phyloP scores from a whole-genome alignment of 805 yeast genomes.

The Yueomyces sp. region DNA sequence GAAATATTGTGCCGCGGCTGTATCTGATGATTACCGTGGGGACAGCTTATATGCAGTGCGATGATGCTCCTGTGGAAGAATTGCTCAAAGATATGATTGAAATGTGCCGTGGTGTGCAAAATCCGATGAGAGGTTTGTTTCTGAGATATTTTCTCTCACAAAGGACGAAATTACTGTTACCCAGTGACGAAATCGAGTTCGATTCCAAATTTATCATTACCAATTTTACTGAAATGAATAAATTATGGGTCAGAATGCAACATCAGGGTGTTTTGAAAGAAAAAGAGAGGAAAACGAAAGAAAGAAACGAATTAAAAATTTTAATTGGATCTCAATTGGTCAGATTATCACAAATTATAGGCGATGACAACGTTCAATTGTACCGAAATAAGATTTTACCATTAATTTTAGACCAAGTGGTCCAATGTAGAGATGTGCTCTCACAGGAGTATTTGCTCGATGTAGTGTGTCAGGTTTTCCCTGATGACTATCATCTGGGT shows the following conservation, averaged over 20 bases:
- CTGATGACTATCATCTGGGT: slow-evolving; percentile 75
- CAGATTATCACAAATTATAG: slow-evolving; percentile 73
- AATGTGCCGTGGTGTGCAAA: slow-evolving; percentile 93
- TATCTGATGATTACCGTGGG: slow-evolving; percentile 93
- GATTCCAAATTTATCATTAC: slow-evolving; percentile 60
- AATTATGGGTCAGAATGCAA: slow-evolving; percentile 91
- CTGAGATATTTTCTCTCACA: slow-evolving; percentile 80
- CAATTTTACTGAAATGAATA: slow-evolving; percentile 94
- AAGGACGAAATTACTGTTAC: slow-evolving; percentile 43
- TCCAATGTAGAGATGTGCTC: slow-evolving; percentile 80
- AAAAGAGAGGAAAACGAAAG: slow-evolving; percentile 55
- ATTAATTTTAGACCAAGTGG: slow-evolving; percentile 70
- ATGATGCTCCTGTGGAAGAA: slow-evolving; percentile 69
- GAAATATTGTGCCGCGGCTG: slow-evolving; percentile 79
- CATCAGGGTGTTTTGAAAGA: slow-evolving; percentile 91
- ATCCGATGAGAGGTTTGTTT: slow-evolving; percentile 83
- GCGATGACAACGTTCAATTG: slow-evolving; percentile 38
- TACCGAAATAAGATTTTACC: slow-evolving; percentile 51
- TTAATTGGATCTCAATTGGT: slow-evolving; percentile 89
- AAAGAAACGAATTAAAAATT: slow-evolving; percentile 79
- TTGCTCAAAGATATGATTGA: slow-evolving; percentile 92
- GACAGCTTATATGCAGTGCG: slow-evolving; percentile 65
- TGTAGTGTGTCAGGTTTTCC: slow-evolving; percentile 87
- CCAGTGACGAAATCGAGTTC: slow-evolving; percentile 13
- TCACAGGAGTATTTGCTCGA: slow-evolving; percentile 90